A percentile compares a stretch with the other conserved stretches of the same genome.
These are phyloP conservation scores for Trichocomaceae sp. DNA, from an alignment of 2,329 filamentous ascomycete genomes.

Conservation along the genomic window DNA sequence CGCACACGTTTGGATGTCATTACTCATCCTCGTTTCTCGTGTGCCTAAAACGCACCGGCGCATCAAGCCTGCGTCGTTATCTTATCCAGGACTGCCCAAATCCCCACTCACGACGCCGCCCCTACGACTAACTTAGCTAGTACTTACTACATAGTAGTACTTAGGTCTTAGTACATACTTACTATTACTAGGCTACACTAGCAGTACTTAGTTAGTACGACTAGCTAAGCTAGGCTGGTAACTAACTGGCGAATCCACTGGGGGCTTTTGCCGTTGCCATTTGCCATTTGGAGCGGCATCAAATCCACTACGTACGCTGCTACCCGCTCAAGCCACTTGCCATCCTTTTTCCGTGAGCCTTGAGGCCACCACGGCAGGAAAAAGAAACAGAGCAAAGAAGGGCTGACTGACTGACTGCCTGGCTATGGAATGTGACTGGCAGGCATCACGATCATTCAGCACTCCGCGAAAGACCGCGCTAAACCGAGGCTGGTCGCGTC, in stretches of 20 bases:
- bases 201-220: too few relatives aligned
- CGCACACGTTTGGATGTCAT: background rate
- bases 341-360: background rate
- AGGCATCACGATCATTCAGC: too few relatives aligned
- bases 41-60: background rate
- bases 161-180: too few relatives aligned
- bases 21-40: background rate
- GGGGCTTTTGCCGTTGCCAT: background rate
- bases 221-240: too few relatives aligned
- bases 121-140: background rate
- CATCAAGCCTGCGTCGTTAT: background rate
- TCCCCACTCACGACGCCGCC: background rate
- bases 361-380: background rate
- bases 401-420: too few relatives aligned
- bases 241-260: background rate
- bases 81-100: background rate
- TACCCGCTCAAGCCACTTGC: background rate
- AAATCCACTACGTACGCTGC: background rate
- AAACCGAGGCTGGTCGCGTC: constrained; percentile 8
- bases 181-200: too few relatives aligned
- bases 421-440: background rate
- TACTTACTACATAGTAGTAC: too few relatives aligned
- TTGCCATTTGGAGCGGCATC: too few relatives aligned
- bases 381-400: background rate
- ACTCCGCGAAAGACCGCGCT: background rate